Percentiles rank a stretch among this genome's conserved stretches.
These are phyloP conservation scores for Furcasterigmium furcatum DNA, from an alignment of 2,329 filamentous ascomycete species.

Conservation along the genomic window DNA sequence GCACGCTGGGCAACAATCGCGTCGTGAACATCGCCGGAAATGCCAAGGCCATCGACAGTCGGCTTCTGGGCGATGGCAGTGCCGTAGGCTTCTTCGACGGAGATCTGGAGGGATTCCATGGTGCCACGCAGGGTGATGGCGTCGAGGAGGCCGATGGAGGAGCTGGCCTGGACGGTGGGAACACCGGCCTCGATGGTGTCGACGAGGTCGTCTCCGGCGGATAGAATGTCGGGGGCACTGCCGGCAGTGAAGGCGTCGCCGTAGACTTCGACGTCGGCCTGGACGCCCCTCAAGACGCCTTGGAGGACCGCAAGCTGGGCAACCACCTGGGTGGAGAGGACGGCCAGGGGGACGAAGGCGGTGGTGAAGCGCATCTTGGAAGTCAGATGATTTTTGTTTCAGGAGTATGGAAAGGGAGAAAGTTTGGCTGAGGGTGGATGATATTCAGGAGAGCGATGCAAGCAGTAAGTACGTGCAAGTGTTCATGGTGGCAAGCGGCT, in stretches of 20 bases:
- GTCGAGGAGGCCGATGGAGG: conserved; percentile 2
- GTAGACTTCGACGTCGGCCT: conserved; percentile 1
- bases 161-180: background rate
- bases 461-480: background rate
- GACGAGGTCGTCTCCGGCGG: background rate
- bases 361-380: conserved; percentile 1
- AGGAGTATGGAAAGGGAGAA: background rate
- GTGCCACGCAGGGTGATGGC: background rate
- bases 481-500: background rate
- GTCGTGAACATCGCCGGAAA: background rate
- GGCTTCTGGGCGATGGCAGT: background rate
- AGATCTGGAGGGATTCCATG: background rate
- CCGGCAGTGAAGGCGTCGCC: conserved; percentile 1
- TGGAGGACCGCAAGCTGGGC: conserved; percentile 1
- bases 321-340: background rate
- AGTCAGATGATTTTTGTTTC: background rate
- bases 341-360: background rate
- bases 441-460: background rate
- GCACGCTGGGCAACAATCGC: background rate
- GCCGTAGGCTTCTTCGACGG: background rate
- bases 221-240: background rate
- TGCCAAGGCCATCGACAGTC: conserved; percentile 1
- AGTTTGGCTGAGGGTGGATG: too few species aligned
- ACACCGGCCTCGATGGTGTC: background rate
- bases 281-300: background rate